Conservation (phyloP, 768 basidiomycete genomes). For the Trametes punicea region DNA sequence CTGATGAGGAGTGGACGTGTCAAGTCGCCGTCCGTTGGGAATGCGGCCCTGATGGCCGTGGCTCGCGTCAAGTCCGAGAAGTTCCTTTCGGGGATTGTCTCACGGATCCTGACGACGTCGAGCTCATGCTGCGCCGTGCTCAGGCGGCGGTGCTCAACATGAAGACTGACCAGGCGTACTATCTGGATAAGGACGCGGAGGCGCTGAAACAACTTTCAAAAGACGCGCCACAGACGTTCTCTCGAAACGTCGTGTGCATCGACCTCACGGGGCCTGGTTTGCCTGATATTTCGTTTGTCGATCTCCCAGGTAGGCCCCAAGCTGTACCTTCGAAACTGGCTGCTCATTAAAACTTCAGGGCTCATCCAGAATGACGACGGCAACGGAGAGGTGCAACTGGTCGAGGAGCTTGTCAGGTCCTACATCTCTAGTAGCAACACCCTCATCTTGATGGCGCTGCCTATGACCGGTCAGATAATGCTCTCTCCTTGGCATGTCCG, state of each 20-base stretch:
- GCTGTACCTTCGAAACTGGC: background rate
- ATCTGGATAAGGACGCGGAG: slow-evolving; percentile 8
- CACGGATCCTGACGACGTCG: slow-evolving; percentile 36
- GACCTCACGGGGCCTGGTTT: slow-evolving; percentile 27
- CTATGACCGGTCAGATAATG: slow-evolving; percentile 45
- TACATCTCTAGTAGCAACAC: slow-evolving; percentile 46
- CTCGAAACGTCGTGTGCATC: slow-evolving; percentile 28
- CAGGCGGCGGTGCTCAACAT: slow-evolving; percentile 60
- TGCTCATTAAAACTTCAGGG: slow-evolving; percentile 29
- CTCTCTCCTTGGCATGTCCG: background rate
- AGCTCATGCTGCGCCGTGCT: slow-evolving; percentile 54
- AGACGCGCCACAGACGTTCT: slow-evolving; percentile 18
- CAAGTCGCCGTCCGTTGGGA: slow-evolving; percentile 44
- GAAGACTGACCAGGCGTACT: slow-evolving; percentile 25
- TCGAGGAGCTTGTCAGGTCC: slow-evolving; percentile 46
- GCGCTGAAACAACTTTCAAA: background rate
- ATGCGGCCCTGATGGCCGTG: slow-evolving; percentile 31
- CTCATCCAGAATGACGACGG: slow-evolving; percentile 48
- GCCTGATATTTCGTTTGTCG: slow-evolving; percentile 28
- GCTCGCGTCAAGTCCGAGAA: slow-evolving; percentile 25
- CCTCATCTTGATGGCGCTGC: slow-evolving; percentile 51
- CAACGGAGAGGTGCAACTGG: slow-evolving; percentile 37
- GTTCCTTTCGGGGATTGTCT: slow-evolving; percentile 42
- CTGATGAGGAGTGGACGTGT: slow-evolving; percentile 24
- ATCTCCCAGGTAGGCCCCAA: slow-evolving; percentile 24